These are phyloP conservation scores for Russula compacta DNA, from an alignment of 768 basidiomycete genomes.

Conservation along the genomic window DNA sequence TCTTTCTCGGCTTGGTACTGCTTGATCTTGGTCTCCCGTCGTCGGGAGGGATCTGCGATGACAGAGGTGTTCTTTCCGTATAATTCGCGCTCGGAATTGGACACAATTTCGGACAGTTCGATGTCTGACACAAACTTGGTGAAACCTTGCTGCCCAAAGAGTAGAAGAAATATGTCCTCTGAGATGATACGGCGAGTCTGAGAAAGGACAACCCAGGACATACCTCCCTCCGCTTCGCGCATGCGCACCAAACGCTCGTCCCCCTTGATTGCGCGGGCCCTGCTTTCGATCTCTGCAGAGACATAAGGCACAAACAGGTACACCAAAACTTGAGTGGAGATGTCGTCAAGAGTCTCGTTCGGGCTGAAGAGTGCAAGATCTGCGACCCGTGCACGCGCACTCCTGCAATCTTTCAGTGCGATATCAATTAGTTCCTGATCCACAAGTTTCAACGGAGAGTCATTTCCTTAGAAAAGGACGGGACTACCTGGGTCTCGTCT, in stretches of 20 bases:
- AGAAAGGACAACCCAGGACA: slow-evolving; percentile 19
- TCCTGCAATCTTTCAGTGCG: slow-evolving; percentile 46
- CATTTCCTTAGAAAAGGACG: neutral
- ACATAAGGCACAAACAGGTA: slow-evolving; percentile 71
- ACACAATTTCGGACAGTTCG: slow-evolving; percentile 59
- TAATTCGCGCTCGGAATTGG: slow-evolving; percentile 48
- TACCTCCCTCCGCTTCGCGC: slow-evolving; percentile 55
- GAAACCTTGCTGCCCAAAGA: slow-evolving; percentile 38
- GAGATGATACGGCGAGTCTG: neutral
- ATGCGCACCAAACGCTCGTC: slow-evolving; percentile 51
- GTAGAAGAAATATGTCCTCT: slow-evolving; percentile 3
- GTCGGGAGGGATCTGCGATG: slow-evolving; percentile 55
- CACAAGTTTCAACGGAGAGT: neutral
- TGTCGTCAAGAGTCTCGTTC: slow-evolving; percentile 77
- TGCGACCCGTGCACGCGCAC: slow-evolving; percentile 43
- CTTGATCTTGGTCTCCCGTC: slow-evolving; percentile 82
- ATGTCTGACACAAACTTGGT: slow-evolving; percentile 39
- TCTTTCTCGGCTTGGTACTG: slow-evolving; percentile 86
- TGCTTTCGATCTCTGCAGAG: slow-evolving; percentile 54
- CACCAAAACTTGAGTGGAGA: slow-evolving; percentile 64
- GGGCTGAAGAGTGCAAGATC: slow-evolving; percentile 69
- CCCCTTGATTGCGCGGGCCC: slow-evolving; percentile 45
- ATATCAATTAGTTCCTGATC: slow-evolving; percentile 50
- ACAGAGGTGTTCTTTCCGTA: slow-evolving; percentile 40
- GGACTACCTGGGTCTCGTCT: slow-evolving; percentile 37